phyloP scores from a whole-genome alignment of 257 asterid genomes.

The Przewalskia tangutica region DNA sequence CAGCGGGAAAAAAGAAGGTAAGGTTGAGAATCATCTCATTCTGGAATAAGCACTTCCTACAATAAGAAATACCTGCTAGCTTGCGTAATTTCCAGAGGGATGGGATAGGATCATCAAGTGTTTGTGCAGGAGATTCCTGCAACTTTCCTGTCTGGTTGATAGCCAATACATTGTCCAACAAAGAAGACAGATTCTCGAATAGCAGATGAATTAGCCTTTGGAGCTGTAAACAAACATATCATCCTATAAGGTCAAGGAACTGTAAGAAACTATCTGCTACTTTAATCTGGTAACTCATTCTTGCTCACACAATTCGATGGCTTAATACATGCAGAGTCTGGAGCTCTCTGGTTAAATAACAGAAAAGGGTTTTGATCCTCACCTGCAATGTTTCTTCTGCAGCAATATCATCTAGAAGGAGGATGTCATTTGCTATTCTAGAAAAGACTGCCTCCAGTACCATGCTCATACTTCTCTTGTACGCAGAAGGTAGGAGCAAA shows the following conservation, averaged over 20 bases:
- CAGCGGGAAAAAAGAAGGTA: not conserved
- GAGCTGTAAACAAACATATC: slow-evolving; percentile 40
- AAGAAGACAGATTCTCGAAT: slow-evolving; percentile 66
- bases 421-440: slow-evolving; percentile 67
- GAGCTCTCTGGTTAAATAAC: not conserved
- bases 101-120: slow-evolving; percentile 33
- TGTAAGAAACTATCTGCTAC: not conserved
- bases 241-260: not conserved
- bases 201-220: slow-evolving; percentile 69
- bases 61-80: slow-evolving; percentile 53
- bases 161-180: slow-evolving; percentile 49
- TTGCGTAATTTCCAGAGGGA: slow-evolving; percentile 65
- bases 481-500: slow-evolving; percentile 61
- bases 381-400: slow-evolving; percentile 99
- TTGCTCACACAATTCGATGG: not conserved
- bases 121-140: slow-evolving; percentile 29
- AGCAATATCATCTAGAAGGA: slow-evolving; percentile 87
- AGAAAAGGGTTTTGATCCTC: not conserved
- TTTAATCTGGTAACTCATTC: not conserved
- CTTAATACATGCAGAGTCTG: not conserved
- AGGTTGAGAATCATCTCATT: not conserved
- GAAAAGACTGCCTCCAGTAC: slow-evolving; percentile 65
- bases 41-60: not conserved
- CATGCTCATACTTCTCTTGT: slow-evolving; percentile 62
- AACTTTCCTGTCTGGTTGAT: slow-evolving; percentile 26